Evolutionary conservation across 1,139 yeast genomes (phyloP).

Genomic region (Candida sp.): DNA sequence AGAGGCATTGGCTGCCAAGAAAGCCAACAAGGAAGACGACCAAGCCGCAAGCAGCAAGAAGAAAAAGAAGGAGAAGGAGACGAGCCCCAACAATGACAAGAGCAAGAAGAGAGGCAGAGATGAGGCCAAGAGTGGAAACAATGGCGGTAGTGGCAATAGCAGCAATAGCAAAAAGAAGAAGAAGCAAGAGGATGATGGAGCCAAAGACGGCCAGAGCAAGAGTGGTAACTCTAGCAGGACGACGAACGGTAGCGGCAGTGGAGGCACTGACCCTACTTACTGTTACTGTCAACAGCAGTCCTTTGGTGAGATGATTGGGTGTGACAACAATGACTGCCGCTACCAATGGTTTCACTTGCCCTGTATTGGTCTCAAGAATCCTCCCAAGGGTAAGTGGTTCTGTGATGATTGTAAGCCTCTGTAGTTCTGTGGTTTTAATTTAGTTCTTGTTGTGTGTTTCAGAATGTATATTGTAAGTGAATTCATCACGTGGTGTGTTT

Average conservation of each 20-base stretch:
- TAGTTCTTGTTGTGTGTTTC: too few species aligned
- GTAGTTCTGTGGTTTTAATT: too few species aligned
- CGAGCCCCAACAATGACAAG: constrained; percentile 1
- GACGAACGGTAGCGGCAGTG: constrained; percentile 12
- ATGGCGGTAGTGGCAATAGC: constrained; percentile 12
- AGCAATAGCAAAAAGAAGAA: constrained; percentile 15
- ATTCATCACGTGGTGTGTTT: too few species aligned
- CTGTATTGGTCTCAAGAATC: constrained; percentile 87
- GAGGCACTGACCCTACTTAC: constrained; percentile 73
- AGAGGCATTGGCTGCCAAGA: constrained; percentile 91
- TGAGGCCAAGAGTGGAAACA: constrained; percentile 2
- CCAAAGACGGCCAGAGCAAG: too few species aligned
- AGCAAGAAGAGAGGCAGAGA: constrained; percentile 6
- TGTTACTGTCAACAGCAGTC: constrained; percentile 98
- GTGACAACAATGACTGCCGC: constrained; percentile 94
- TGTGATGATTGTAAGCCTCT: constrained; percentile 76
- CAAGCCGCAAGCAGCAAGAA: constrained; percentile 11
- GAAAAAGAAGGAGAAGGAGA: constrained; percentile 27
- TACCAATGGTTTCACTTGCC: constrained; percentile 98
- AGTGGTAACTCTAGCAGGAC: too few species aligned
- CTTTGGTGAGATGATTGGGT: constrained; percentile 98
- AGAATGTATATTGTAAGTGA: too few species aligned
- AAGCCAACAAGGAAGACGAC: constrained; percentile 52
- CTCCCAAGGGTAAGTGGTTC: constrained; percentile 98
- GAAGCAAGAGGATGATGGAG: too few species aligned